These are phyloP conservation scores for Serendipita indica DNA, from an alignment of 768 basidiomycete species.

Conservation along the genomic window DNA sequence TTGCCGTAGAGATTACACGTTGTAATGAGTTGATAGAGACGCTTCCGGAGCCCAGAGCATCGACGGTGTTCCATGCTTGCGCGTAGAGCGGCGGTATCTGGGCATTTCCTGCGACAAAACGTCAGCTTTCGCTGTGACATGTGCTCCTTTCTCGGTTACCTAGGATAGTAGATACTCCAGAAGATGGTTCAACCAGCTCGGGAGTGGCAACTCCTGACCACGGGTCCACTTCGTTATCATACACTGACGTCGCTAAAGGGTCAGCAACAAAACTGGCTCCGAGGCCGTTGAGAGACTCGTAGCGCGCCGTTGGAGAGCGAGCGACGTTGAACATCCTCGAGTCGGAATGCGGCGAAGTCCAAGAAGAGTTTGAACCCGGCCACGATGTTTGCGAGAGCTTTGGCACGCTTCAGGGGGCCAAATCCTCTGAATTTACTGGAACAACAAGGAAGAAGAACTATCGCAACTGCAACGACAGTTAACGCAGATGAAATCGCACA, in stretches of 20 bases:
- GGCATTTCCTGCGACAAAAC: constrained; percentile 43
- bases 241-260: constrained; percentile 13
- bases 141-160: constrained; percentile 6
- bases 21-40: constrained; percentile 72
- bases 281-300: background rate
- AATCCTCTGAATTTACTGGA: background rate
- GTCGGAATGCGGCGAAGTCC: background rate
- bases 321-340: constrained; percentile 8
- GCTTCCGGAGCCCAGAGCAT: constrained; percentile 56
- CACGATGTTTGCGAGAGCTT: background rate
- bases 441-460: background rate
- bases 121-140: background rate
- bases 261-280: background rate
- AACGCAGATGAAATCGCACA: constrained; percentile 74
- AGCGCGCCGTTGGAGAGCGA: background rate
- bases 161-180: constrained; percentile 14
- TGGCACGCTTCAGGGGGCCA: background rate
- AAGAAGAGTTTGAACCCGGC: background rate
- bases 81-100: constrained; percentile 68
- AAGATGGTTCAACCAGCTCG: constrained; percentile 14
- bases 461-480: constrained; percentile 31
- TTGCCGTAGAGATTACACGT: constrained; percentile 61
- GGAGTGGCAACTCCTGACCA: constrained; percentile 12
- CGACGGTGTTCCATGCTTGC: constrained; percentile 55
- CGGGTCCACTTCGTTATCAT: constrained; percentile 11